Percentiles rank a stretch among this genome's conserved stretches.
Evolutionary conservation across 306 rosid genomes (phyloP).

Genomic region (Sicyos baderoa): DNA sequence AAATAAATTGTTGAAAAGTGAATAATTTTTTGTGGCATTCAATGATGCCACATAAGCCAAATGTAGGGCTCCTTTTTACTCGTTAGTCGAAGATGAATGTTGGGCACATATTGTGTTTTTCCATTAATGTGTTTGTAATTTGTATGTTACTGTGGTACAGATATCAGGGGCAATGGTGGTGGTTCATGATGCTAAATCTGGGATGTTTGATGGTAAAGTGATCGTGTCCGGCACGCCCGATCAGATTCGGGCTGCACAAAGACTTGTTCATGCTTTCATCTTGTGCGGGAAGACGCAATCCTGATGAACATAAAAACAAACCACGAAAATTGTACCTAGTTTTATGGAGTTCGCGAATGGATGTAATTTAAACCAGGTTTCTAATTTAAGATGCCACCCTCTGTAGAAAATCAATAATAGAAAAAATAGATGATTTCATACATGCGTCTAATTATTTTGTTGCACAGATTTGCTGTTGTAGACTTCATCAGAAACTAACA

Average conservation of each 20-base stretch:
- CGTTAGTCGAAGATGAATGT: background rate
- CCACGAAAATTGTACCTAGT: background rate
- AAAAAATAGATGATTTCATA: background rate
- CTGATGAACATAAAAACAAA: constrained; percentile 12
- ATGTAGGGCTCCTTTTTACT: too few species aligned
- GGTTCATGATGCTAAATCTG: constrained; percentile 52
- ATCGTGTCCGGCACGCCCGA: constrained; percentile 48
- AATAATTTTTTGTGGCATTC: too few species aligned
- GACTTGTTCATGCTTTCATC: constrained; percentile 84
- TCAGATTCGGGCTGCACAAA: constrained; percentile 57
- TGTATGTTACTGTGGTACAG: constrained; percentile 28
- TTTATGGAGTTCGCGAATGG: background rate
- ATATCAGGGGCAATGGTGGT: constrained; percentile 62
- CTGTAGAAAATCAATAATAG: background rate
- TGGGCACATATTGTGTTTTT: background rate
- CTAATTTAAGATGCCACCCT: background rate
- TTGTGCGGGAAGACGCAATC: constrained; percentile 49
- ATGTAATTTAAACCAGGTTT: background rate
- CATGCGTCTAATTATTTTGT: background rate
- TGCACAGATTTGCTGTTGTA: background rate
- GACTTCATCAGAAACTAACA: too few species aligned
- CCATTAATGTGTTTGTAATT: constrained; percentile 3
- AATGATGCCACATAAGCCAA: too few species aligned
- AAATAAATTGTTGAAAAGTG: too few species aligned
- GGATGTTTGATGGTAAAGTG: constrained; percentile 48